Conservation (phyloP, 192 early-diverging fungal species). For the Thoreauomyces humboldtii region DNA sequence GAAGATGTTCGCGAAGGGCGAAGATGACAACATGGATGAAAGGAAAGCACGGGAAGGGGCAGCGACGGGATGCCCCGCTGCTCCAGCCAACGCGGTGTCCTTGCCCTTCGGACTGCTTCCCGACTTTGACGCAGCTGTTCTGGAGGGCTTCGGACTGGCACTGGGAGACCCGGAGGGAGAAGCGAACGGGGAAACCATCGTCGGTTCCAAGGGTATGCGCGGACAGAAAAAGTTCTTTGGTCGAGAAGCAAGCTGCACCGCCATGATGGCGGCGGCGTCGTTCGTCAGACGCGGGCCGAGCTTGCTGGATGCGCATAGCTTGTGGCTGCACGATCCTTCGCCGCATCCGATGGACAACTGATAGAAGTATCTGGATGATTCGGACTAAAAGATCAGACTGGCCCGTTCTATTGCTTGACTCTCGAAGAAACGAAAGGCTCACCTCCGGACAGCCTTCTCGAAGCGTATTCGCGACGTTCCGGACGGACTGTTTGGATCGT, state of each 20-base stretch:
- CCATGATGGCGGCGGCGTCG: constrained; percentile 52
- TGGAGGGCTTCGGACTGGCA: too few relatives aligned
- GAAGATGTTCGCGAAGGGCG: constrained; percentile 44
- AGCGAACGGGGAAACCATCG: too few relatives aligned
- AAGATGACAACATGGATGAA: constrained; percentile 35
- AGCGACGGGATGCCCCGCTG: too few relatives aligned
- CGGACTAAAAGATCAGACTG: neutral
- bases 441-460: constrained; percentile 29
- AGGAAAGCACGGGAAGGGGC: constrained; percentile 40
- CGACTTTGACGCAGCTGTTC: too few relatives aligned
- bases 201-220: constrained; percentile 29
- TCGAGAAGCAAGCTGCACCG: constrained; percentile 50
- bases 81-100: too few relatives aligned
- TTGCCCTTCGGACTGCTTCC: too few relatives aligned
- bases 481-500: constrained; percentile 14
- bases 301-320: constrained; percentile 43
- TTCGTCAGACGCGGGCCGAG: constrained; percentile 30
- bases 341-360: constrained; percentile 53
- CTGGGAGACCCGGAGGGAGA: too few relatives aligned
- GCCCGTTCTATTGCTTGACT: too few relatives aligned
- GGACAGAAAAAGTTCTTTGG: constrained; percentile 39
- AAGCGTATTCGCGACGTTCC: constrained; percentile 14
- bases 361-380: constrained; percentile 45
- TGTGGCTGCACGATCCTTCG: constrained; percentile 34
- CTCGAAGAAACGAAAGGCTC: too few relatives aligned